These are phyloP conservation scores for Jimgerdemannia lactiflua DNA, from an alignment of 192 early-diverging fungal species.

Conservation along the genomic window DNA sequence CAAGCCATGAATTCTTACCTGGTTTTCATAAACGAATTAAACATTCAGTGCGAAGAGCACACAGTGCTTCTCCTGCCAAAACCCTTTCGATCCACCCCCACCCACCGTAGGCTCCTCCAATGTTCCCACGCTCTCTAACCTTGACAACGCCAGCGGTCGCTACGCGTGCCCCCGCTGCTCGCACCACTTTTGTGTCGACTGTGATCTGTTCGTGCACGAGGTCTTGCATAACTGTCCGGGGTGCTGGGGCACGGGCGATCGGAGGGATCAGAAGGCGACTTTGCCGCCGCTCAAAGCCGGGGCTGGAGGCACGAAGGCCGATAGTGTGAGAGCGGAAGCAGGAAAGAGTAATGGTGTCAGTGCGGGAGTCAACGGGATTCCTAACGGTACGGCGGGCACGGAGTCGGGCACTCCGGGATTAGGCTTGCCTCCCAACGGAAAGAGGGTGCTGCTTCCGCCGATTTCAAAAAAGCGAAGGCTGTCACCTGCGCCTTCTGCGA, in stretches of 20 bases:
- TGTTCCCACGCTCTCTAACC: slow-evolving; percentile 3
- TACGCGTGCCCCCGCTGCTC: slow-evolving; percentile 78
- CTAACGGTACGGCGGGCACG: not conserved
- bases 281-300: not conserved
- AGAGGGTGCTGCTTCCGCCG: not conserved
- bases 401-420: no score
- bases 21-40: not conserved
- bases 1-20: slow-evolving; percentile 1
- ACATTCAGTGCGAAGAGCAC: slow-evolving; percentile 31
- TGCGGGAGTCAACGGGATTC: not conserved
- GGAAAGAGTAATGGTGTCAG: no score
- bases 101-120: slow-evolving; percentile 15
- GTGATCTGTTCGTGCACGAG: slow-evolving; percentile 93
- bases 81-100: slow-evolving; percentile 29
- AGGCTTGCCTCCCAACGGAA: not conserved
- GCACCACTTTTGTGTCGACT: slow-evolving; percentile 84
- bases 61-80: slow-evolving; percentile 48
- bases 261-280: not conserved
- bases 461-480: not conserved
- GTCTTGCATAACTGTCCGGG: slow-evolving; percentile 88
- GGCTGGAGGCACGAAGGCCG: not conserved
- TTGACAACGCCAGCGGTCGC: slow-evolving; percentile 39
- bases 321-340: not conserved
- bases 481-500: not conserved
- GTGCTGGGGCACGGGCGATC: slow-evolving; percentile 36